A percentile compares a stretch with the other conserved stretches of the same genome.
Evolutionary conservation across 257 asterid species (phyloP).

Genomic region (Paraleonurus japonicus): DNA sequence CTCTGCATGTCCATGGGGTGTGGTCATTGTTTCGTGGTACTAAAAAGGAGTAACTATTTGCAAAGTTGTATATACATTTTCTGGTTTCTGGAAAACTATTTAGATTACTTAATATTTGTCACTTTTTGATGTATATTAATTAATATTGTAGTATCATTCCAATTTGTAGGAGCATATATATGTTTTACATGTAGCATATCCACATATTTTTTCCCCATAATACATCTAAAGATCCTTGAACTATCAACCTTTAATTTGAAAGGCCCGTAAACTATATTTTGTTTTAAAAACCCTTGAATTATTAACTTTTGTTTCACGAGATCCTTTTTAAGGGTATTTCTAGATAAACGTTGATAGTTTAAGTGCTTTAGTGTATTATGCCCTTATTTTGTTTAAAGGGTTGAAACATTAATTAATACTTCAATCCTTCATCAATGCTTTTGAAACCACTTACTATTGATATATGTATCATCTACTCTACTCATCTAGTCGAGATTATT

Average conservation of each 20-base stretch:
- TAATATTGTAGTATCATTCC: not conserved
- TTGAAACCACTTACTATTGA: not conserved
- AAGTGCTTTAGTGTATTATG: too few species aligned
- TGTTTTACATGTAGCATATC: not conserved
- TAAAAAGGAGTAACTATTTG: not conserved
- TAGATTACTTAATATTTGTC: not conserved
- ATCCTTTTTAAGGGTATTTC: too few species aligned
- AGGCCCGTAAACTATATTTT: too few species aligned
- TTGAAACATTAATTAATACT: too few species aligned
- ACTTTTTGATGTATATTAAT: not conserved
- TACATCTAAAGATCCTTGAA: too few species aligned
- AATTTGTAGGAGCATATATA: not conserved
- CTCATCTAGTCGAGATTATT: not conserved
- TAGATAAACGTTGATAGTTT: too few species aligned
- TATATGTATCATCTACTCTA: not conserved
- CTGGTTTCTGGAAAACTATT: not conserved
- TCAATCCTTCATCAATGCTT: not conserved
- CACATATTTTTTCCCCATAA: not conserved
- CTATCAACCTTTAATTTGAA: too few species aligned
- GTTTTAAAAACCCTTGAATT: too few species aligned
- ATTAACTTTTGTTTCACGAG: too few species aligned
- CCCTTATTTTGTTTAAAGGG: too few species aligned
- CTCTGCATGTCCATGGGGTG: not conserved
- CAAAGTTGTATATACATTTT: not conserved
- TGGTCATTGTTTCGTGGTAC: not conserved